A percentile compares a stretch with the other conserved stretches of the same genome.
These are phyloP conservation scores for Magnaporthiopsis incrustans DNA, from an alignment of 2,329 filamentous ascomycete species.

Conservation along the genomic window DNA sequence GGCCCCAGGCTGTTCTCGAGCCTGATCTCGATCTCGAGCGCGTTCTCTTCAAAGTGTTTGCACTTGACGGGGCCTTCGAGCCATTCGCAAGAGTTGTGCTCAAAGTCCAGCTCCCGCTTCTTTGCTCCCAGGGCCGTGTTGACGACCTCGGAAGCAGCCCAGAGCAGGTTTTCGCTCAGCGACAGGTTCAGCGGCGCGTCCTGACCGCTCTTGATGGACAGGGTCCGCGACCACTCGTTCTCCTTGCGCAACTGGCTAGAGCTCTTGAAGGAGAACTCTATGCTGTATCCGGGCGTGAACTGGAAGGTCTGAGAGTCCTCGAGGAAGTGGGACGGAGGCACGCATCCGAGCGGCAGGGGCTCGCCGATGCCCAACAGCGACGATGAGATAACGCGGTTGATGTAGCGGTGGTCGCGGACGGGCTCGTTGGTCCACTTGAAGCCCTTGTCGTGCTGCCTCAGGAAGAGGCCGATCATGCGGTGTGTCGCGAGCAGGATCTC, in stretches of 20 bases:
- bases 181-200: conserved; percentile 37
- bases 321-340: conserved; percentile 36
- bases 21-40: conserved; percentile 36
- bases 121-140: conserved; percentile 31
- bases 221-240: conserved; percentile 28
- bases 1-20: conserved; percentile 43
- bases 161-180: conserved; percentile 38
- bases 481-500: conserved; percentile 41
- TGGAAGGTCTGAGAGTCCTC: conserved; percentile 38
- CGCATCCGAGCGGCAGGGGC: conserved; percentile 36
- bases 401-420: conserved; percentile 16
- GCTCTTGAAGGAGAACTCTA: conserved; percentile 37
- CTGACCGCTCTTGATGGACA: conserved; percentile 39
- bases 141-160: conserved; percentile 32
- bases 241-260: conserved; percentile 26
- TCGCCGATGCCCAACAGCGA: conserved; percentile 30
- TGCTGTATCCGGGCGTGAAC: conserved; percentile 39
- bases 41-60: conserved; percentile 33
- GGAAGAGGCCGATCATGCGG: conserved; percentile 41
- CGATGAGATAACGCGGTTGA: conserved; percentile 26
- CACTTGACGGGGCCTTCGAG: conserved; percentile 29
- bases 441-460: conserved; percentile 39
- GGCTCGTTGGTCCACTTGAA: conserved; percentile 40
- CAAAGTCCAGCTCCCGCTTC: conserved; percentile 31
- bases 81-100: conserved; percentile 27